Evolutionary conservation across 1,284 basidiomycete species (phyloP).

Genomic region (Mycosarcoma maydis): DNA sequence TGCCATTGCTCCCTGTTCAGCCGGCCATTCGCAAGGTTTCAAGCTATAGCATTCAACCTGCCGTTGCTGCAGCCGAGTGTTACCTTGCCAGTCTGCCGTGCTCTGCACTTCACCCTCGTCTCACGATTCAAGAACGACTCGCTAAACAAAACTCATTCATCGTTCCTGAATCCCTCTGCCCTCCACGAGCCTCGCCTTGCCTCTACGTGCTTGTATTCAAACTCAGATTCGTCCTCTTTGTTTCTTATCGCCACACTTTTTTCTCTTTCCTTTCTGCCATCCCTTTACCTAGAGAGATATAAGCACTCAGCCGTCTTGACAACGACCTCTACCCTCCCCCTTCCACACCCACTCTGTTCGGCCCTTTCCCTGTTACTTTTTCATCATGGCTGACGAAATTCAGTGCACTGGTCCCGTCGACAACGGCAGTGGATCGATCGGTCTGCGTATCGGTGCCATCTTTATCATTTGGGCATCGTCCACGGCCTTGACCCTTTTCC

Average conservation of each 20-base stretch:
- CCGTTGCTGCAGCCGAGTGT: not conserved
- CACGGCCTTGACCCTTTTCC: slow-evolving; percentile 79
- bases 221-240: not conserved
- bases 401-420: slow-evolving; percentile 40
- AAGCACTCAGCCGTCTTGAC: too few relatives aligned
- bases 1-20: not conserved
- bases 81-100: slow-evolving; percentile 34
- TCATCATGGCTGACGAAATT: slow-evolving; percentile 29
- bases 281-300: too few relatives aligned
- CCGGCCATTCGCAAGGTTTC: not conserved
- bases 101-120: not conserved
- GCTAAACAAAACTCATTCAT: not conserved
- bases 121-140: not conserved
- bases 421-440: slow-evolving; percentile 32
- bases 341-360: not conserved
- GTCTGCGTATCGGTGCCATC: slow-evolving; percentile 76
- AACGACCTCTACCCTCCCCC: too few relatives aligned
- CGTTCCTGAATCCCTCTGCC: slow-evolving; percentile 9
- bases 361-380: not conserved
- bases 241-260: too few relatives aligned
- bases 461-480: slow-evolving; percentile 80
- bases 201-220: too few relatives aligned
- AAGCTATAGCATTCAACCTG: not conserved
- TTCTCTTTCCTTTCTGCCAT: not conserved
- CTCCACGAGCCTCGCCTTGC: slow-evolving; percentile 4